These are phyloP conservation scores for Pyrenophora teres DNA, from an alignment of 2,329 filamentous ascomycete species.

Conservation along the genomic window DNA sequence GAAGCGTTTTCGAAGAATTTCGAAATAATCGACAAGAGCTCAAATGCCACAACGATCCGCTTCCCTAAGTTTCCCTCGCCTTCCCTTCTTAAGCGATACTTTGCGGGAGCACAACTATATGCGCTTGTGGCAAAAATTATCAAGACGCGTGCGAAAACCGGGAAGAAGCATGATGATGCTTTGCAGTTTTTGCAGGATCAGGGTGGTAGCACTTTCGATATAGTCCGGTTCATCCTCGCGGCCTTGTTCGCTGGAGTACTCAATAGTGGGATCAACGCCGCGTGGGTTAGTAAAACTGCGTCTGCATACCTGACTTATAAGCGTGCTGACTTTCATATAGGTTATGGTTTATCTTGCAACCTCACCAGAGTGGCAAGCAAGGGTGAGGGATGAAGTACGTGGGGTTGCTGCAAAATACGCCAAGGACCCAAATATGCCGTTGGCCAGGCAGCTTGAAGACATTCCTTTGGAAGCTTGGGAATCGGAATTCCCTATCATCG, in stretches of 20 bases:
- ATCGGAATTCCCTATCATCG: slow-evolving; percentile 58
- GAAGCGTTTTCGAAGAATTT: slow-evolving; percentile 53
- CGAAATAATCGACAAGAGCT: slow-evolving; percentile 53
- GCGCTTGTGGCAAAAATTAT: slow-evolving; percentile 56
- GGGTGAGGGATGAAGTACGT: slow-evolving; percentile 56
- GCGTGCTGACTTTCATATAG: not conserved
- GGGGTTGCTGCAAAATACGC: slow-evolving; percentile 52
- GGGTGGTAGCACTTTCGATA: slow-evolving; percentile 51
- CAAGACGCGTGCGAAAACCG: slow-evolving; percentile 51
- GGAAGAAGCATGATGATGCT: slow-evolving; percentile 54
- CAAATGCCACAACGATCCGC: slow-evolving; percentile 55
- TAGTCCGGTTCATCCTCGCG: slow-evolving; percentile 57
- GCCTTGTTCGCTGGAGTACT: slow-evolving; percentile 61
- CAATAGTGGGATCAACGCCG: slow-evolving; percentile 61
- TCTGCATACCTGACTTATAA: not conserved
- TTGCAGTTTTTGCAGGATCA: slow-evolving; percentile 60
- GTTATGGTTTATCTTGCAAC: slow-evolving; percentile 35
- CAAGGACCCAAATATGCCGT: slow-evolving; percentile 36
- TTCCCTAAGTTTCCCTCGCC: slow-evolving; percentile 59
- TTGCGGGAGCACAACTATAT: slow-evolving; percentile 55
- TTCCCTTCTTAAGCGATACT: slow-evolving; percentile 51
- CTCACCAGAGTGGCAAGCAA: slow-evolving; percentile 52
- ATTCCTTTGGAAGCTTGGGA: slow-evolving; percentile 62
- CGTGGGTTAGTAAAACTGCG: slow-evolving; percentile 48
- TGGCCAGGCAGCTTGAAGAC: slow-evolving; percentile 48